phyloP scores from a whole-genome alignment of 1,284 basidiomycete species.

The Flammula alnicola region DNA sequence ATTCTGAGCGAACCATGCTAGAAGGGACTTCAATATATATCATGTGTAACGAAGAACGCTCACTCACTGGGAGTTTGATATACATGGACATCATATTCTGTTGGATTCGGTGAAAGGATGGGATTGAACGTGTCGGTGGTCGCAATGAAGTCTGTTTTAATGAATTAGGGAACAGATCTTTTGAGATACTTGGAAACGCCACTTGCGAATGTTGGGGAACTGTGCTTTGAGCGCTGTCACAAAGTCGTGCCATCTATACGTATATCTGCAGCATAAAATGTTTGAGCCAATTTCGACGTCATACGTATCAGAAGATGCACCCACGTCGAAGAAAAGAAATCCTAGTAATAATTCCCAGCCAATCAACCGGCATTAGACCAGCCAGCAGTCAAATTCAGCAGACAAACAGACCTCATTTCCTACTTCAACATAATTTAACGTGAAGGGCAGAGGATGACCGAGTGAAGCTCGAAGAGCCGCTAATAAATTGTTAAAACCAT shows the following conservation, averaged over 20 bases:
- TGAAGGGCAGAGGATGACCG: constrained; percentile 65
- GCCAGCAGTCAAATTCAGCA: too few relatives aligned
- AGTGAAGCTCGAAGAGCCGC: constrained; percentile 66
- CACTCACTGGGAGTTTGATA: constrained; percentile 64
- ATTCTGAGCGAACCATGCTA: constrained; percentile 61
- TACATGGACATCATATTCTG: constrained; percentile 65
- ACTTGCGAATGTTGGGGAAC: constrained; percentile 68
- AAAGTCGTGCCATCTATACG: constrained; percentile 65
- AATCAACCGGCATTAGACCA: not conserved
- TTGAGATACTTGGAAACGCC: not conserved
- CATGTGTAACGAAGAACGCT: not conserved
- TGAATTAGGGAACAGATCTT: not conserved
- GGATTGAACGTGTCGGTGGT: constrained; percentile 53
- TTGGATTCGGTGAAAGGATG: constrained; percentile 54
- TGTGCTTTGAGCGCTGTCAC: constrained; percentile 52
- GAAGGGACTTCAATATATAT: not conserved
- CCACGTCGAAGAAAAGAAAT: constrained; percentile 46
- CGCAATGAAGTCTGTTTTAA: constrained; percentile 63
- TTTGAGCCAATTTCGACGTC: not conserved
- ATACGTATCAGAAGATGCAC: not conserved
- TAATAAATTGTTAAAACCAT: constrained; percentile 24
- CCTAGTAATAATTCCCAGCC: constrained; percentile 27
- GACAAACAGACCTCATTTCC: constrained; percentile 50
- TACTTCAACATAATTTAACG: constrained; percentile 63
- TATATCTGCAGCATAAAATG: constrained; percentile 44